A percentile compares a stretch with the other conserved stretches of the same genome.
These are phyloP conservation scores for Termitomyces sp. DNA, from an alignment of 768 basidiomycete genomes.

Conservation along the genomic window DNA sequence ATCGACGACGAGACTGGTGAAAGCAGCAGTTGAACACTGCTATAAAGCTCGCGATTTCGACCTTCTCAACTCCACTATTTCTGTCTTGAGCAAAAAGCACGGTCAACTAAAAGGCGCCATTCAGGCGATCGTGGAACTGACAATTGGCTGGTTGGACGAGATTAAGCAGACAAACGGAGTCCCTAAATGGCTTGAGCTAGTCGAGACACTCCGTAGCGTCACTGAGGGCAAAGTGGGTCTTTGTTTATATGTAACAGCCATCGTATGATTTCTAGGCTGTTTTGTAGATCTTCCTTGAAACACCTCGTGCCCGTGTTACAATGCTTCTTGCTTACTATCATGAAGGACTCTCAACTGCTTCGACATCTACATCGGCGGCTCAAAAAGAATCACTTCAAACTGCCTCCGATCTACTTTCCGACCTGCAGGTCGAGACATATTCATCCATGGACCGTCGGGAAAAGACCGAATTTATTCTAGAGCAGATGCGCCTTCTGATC, in stretches of 20 bases:
- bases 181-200: constrained; percentile 80
- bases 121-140: constrained; percentile 87
- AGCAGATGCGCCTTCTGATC: constrained; percentile 92
- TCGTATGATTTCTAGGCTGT: neutral
- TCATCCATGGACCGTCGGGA: constrained; percentile 97
- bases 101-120: constrained; percentile 91
- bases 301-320: constrained; percentile 92
- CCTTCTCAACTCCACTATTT: constrained; percentile 67
- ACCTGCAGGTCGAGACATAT: constrained; percentile 98
- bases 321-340: constrained; percentile 82
- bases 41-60: constrained; percentile 70
- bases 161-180: constrained; percentile 65
- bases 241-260: neutral
- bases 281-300: constrained; percentile 89
- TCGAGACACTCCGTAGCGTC: constrained; percentile 85
- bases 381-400: constrained; percentile 73
- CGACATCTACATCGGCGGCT: constrained; percentile 38
- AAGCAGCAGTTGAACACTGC: constrained; percentile 65
- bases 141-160: constrained; percentile 78
- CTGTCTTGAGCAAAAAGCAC: constrained; percentile 86
- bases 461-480: constrained; percentile 97
- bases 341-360: constrained; percentile 58
- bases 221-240: constrained; percentile 91
- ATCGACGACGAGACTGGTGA: constrained; percentile 87
- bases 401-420: constrained; percentile 88